Conservation (phyloP, 2,329 filamentous ascomycete species). For the Penicillium sp. region DNA sequence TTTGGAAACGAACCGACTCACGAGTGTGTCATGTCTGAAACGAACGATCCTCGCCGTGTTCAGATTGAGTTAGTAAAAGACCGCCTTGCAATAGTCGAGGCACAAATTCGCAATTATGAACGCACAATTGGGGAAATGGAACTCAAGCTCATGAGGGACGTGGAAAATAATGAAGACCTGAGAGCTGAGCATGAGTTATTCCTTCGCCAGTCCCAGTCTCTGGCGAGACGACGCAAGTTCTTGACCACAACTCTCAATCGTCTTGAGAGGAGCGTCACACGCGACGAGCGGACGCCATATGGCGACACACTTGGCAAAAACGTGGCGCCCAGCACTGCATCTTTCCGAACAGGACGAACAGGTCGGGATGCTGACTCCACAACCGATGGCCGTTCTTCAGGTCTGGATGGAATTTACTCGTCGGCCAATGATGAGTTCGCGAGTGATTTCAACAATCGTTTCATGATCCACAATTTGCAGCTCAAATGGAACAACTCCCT, state of each 20-base stretch:
- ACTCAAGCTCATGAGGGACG: conserved; percentile 56
- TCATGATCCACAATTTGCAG: conserved; percentile 96
- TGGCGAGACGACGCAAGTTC: conserved; percentile 59
- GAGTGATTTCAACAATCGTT: conserved; percentile 96
- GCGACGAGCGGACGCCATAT: conserved; percentile 48
- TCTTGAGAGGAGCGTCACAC: conserved; percentile 50
- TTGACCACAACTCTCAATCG: conserved; percentile 58
- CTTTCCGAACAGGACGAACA: conserved; percentile 27
- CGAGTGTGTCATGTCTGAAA: conserved; percentile 89
- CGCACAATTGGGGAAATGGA: conserved; percentile 73
- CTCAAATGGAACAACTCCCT: conserved; percentile 98
- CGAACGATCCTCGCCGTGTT: conserved; percentile 82
- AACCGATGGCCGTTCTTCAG: conserved; percentile 55
- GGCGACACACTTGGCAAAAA: conserved; percentile 39
- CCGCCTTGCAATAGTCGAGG: conserved; percentile 72
- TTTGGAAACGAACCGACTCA: conserved; percentile 95
- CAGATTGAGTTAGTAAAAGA: conserved; percentile 82
- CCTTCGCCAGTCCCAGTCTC: conserved; percentile 55
- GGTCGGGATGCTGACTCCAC: conserved; percentile 42
- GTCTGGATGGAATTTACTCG: conserved; percentile 60
- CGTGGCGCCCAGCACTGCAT: conserved; percentile 22
- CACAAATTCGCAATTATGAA: conserved; percentile 74
- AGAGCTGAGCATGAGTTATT: conserved; percentile 51
- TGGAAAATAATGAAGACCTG: conserved; percentile 48
- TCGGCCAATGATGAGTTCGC: conserved; percentile 75